These are phyloP conservation scores for Takashimella tepidaria DNA, from an alignment of 1,284 basidiomycete species.

Conservation along the genomic window DNA sequence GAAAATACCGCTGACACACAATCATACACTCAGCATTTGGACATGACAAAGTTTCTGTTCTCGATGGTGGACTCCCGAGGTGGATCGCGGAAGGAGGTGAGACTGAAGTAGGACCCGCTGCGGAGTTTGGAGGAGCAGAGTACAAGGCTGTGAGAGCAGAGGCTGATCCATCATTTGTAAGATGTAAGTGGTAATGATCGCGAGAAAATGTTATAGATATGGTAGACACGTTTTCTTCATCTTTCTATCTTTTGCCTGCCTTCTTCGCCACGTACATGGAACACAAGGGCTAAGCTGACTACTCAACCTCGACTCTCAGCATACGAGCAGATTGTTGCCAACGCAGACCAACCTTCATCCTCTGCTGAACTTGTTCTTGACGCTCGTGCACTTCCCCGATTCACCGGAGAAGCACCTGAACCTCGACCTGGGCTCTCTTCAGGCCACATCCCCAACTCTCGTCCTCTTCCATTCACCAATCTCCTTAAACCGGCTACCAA, in stretches of 20 bases:
- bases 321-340: constrained; percentile 77
- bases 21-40: constrained; percentile 68
- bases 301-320: constrained; percentile 50
- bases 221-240: constrained; percentile 8
- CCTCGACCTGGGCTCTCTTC: constrained; percentile 81
- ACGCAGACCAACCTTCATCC: constrained; percentile 55
- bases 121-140: constrained; percentile 19
- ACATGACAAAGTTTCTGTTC: constrained; percentile 73
- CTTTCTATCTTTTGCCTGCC: too few relatives aligned
- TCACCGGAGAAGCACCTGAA: constrained; percentile 75
- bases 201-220: too few relatives aligned
- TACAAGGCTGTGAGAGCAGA: too few relatives aligned
- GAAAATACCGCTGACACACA: constrained; percentile 5
- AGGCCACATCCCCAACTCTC: constrained; percentile 87
- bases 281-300: too few relatives aligned
- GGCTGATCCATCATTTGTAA: too few relatives aligned
- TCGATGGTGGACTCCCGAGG: constrained; percentile 81
- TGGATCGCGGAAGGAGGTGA: constrained; percentile 71
- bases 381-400: constrained; percentile 76
- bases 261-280: too few relatives aligned
- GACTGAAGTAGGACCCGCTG: constrained; percentile 52
- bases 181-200: too few relatives aligned
- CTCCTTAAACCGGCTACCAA: constrained; percentile 56
- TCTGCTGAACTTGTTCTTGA: constrained; percentile 65
- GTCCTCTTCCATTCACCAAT: constrained; percentile 74